phyloP scores from a whole-genome alignment of 2,329 filamentous ascomycete species.

The Aspergillus candidus region DNA sequence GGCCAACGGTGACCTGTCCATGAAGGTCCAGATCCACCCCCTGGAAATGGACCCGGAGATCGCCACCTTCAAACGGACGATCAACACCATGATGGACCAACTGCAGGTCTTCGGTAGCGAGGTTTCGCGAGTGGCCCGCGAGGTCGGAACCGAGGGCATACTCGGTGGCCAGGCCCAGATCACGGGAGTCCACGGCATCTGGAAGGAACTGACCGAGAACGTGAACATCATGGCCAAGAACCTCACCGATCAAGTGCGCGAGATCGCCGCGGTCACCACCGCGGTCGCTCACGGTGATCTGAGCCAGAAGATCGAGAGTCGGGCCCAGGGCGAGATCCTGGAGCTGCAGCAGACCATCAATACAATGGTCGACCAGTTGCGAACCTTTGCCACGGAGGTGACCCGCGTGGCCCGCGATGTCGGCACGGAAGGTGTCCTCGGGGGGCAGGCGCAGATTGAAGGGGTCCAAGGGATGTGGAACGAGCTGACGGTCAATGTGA shows the following conservation, averaged over 20 bases:
- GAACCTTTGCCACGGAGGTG: constrained; percentile 78
- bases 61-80: constrained; percentile 93
- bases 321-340: constrained; percentile 73
- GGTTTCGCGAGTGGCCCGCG: constrained; percentile 86
- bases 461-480: constrained; percentile 87
- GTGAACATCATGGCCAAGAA: constrained; percentile 82
- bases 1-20: constrained; percentile 88
- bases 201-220: constrained; percentile 93
- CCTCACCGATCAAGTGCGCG: constrained; percentile 74
- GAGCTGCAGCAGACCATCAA: constrained; percentile 82
- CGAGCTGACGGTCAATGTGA: constrained; percentile 77
- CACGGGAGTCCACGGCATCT: constrained; percentile 89
- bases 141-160: constrained; percentile 92
- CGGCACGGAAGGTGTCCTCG: constrained; percentile 75
- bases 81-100: constrained; percentile 99
- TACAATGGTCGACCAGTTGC: constrained; percentile 80
- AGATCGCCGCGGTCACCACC: constrained; percentile 78
- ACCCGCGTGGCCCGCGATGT: constrained; percentile 78
- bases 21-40: constrained; percentile 92
- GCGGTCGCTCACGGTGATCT: constrained; percentile 77
- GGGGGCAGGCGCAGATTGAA: constrained; percentile 75
- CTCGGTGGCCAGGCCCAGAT: constrained; percentile 92
- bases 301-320: constrained; percentile 77
- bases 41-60: constrained; percentile 98
- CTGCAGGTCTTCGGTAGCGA: constrained; percentile 94